Percentiles rank a stretch among this genome's conserved stretches.
Evolutionary conservation across 257 asterid species (phyloP).

Genomic region (Buddleja alternifolia): DNA sequence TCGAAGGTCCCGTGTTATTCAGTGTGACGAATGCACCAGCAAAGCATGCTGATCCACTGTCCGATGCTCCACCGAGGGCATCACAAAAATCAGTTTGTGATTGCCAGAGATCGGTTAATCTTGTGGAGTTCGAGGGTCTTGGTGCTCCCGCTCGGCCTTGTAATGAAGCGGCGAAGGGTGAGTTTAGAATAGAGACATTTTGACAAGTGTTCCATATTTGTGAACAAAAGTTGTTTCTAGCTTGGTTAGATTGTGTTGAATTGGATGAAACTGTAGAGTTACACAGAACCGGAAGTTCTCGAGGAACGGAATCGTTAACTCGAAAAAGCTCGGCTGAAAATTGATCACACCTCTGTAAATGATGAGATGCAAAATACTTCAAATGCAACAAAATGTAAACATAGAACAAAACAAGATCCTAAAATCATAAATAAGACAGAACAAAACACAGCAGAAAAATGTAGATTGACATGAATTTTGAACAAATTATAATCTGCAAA

Average conservation of each 20-base stretch:
- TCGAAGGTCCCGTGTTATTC: constrained; percentile 42
- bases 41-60: constrained; percentile 57
- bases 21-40: constrained; percentile 57
- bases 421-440: too few relatives aligned
- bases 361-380: constrained; percentile 22
- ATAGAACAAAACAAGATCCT: too few relatives aligned
- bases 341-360: constrained; percentile 83
- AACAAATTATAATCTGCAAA: neutral
- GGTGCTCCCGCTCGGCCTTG: constrained; percentile 55
- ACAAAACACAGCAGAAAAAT: neutral
- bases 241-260: constrained; percentile 54
- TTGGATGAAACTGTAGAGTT: constrained; percentile 64
- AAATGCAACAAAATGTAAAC: constrained; percentile 1
- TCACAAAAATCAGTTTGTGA: constrained; percentile 72
- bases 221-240: constrained; percentile 58
- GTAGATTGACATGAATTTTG: neutral
- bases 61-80: constrained; percentile 73
- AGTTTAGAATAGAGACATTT: constrained; percentile 57
- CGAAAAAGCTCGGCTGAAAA: constrained; percentile 76
- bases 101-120: constrained; percentile 65
- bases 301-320: constrained; percentile 39
- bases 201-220: constrained; percentile 77
- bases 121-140: constrained; percentile 51
- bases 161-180: constrained; percentile 66
- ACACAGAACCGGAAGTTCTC: constrained; percentile 72